Evolutionary conservation across 768 basidiomycete species (phyloP), one percentile per base, ranked within the genome.

Genomic region (Serendipita sp.): DNA sequence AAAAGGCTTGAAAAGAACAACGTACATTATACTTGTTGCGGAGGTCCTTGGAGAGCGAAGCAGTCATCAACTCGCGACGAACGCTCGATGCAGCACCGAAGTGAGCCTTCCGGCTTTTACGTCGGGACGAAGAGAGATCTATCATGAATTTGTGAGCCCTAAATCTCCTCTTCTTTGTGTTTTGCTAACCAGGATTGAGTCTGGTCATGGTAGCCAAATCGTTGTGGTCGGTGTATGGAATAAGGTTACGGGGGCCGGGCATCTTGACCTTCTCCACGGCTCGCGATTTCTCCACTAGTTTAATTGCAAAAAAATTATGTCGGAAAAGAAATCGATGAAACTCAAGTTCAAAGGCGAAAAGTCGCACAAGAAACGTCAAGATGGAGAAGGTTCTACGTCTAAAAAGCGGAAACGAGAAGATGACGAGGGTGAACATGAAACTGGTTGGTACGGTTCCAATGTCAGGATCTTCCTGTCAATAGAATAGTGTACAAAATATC

Each of bases 31-130:
- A 79, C 79, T 97, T 91, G 74, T 74, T 78, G 68, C 93, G 85
- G 70, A 99, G 86, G 71, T 97, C 95, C 81, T 96, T 97, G 66
- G 89, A 86, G 66, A 99, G 84, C 62, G 93, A 80, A 65, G 95
- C 91, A 68, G 90, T 92, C 96, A 99, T 97, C 71, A 98, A 93
- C 79, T 90, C 93, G 75, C 96, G 87, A 75, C 95, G 90, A 71
- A 91, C 79, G 58, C 90, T 92, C 50, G 95, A 97, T 60, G 95
- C 91, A 46, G 95, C 95, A 63, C 81, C 81, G 77, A 98, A 97
- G 83, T 99, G 96, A 69, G 88, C 88, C 84, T 96, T 97, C 80
- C 93, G 91, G 72, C 87, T 84, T 84, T 97, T 98, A 83, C 96
- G 91, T 75, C 93, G 86, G 72, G 91, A 91, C 69, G 88, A 90